A percentile compares a stretch with the other conserved stretches of the same genome.
Conservation (phyloP, 2,329 filamentous ascomycete genomes). For the Graphiopsis chlorocephala region DNA sequence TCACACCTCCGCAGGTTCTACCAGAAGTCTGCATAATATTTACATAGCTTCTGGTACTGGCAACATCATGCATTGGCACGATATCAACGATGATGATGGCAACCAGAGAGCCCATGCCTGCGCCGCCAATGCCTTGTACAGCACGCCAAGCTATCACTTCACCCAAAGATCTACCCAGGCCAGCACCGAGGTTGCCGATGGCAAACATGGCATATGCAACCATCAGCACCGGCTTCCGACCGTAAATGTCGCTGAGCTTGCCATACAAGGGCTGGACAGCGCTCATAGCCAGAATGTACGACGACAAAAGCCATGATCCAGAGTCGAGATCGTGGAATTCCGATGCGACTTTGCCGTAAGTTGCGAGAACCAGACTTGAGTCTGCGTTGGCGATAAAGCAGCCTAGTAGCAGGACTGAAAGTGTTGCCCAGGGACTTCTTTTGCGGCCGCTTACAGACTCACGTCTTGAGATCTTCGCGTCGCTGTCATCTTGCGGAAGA, state of each 20-base stretch:
- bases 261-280: conserved; percentile 44
- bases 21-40: conserved; percentile 52
- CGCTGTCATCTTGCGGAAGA: conserved; percentile 25
- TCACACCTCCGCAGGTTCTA: conserved; percentile 50
- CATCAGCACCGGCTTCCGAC: conserved; percentile 41
- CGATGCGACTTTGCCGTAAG: conserved; percentile 55
- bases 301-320: conserved; percentile 45
- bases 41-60: conserved; percentile 50
- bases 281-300: conserved; percentile 44
- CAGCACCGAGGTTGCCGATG: conserved; percentile 41
- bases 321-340: conserved; percentile 43
- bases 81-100: conserved; percentile 45
- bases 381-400: conserved; percentile 67
- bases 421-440: conserved; percentile 24
- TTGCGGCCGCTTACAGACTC: conserved; percentile 17
- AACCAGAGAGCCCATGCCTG: conserved; percentile 44
- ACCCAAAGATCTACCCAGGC: conserved; percentile 42
- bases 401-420: conserved; percentile 42
- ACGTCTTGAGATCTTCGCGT: conserved; percentile 19
- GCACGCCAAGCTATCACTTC: conserved; percentile 42
- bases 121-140: conserved; percentile 47
- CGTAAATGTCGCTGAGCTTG: conserved; percentile 46
- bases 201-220: conserved; percentile 42
- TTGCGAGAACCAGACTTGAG: conserved; percentile 63
- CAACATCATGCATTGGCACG: conserved; percentile 24